Evolutionary conservation across 305 asterid genomes (phyloP), one percentile per base, ranked within the genome.

Genomic region (Fraxinus paxiana): DNA sequence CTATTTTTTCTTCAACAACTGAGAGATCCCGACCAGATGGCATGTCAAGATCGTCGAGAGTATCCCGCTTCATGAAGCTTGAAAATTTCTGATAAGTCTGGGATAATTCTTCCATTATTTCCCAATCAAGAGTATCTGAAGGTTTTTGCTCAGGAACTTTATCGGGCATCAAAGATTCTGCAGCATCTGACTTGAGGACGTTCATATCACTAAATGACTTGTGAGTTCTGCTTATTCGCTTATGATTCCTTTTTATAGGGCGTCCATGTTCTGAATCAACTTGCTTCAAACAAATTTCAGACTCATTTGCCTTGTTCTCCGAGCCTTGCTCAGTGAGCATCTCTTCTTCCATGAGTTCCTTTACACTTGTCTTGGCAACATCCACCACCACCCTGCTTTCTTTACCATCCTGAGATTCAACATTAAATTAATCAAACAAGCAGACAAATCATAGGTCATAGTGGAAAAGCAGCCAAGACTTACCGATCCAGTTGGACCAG

Each of bases 341-440:
- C 87, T 94, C 98, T 83, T 90, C 95, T 88, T 94, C 99, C 92
- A 96, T 96, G 77, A 96, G 94, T 82, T 92, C 91, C 90, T 96
- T 96, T 76, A 96, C 96, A 67, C 97, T 96, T 34, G 93, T 87
- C 89, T 75, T 89, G 72, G 79, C 82, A 51, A 75, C 51, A 82
- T 89, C 24, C 75, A 74, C 74, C 20, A 79, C 83, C 73, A 77
- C 82, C 75, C 84, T 85, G 79, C 82, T 84, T 81, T 86, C 92
- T 77, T 87, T 86, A 72, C 82, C 87, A 84, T 85, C 97, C 99
- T 96, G 89, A 77, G 76, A 46, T 77, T 84, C 71, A 38, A 33
- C 69, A 82, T 20, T 38, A 33, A 70, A 83, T 17, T 17, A 28
- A 61, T 12, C 28, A 33, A 56, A 22, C 7, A 75, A 63, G 81